Evolutionary conservation across 2,329 filamentous ascomycete species (phyloP).

Genomic region (Sporothrix globosa): DNA sequence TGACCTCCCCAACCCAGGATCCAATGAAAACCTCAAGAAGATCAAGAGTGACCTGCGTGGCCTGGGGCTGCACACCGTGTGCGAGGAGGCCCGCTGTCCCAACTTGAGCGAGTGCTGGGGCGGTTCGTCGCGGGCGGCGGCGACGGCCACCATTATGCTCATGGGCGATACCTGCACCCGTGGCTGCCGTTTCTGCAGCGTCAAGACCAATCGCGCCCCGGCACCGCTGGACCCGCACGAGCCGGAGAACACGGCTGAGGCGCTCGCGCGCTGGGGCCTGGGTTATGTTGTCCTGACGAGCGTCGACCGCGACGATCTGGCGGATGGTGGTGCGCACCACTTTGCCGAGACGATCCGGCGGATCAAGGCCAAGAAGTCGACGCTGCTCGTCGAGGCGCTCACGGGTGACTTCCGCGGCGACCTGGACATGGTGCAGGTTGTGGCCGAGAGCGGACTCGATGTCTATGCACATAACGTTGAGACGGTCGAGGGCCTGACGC

Average conservation of each 20-base stretch:
- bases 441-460: slow-evolving; percentile 86
- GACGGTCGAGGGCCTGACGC: slow-evolving; percentile 88
- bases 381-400: slow-evolving; percentile 78
- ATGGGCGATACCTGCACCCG: slow-evolving; percentile 99
- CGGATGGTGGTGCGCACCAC: slow-evolving; percentile 84
- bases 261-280: slow-evolving; percentile 86
- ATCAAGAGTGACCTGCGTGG: slow-evolving; percentile 94
- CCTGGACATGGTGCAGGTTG: slow-evolving; percentile 80
- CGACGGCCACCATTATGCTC: slow-evolving; percentile 97
- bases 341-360: slow-evolving; percentile 92
- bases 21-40: slow-evolving; percentile 82
- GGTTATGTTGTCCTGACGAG: slow-evolving; percentile 94
- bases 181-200: slow-evolving; percentile 94
- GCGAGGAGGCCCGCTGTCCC: slow-evolving; percentile 94
- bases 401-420: slow-evolving; percentile 89
- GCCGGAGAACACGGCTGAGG: slow-evolving; percentile 95
- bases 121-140: slow-evolving; percentile 81
- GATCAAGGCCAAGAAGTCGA: slow-evolving; percentile 83
- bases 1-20: slow-evolving; percentile 71
- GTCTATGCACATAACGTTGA: slow-evolving; percentile 98
- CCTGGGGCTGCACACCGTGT: slow-evolving; percentile 89
- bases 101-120: slow-evolving; percentile 99
- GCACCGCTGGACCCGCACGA: slow-evolving; percentile 90
- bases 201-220: slow-evolving; percentile 80
- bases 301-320: slow-evolving; percentile 90